phyloP scores from a whole-genome alignment of 23 red algal species.

The Agarophyton chilense region DNA sequence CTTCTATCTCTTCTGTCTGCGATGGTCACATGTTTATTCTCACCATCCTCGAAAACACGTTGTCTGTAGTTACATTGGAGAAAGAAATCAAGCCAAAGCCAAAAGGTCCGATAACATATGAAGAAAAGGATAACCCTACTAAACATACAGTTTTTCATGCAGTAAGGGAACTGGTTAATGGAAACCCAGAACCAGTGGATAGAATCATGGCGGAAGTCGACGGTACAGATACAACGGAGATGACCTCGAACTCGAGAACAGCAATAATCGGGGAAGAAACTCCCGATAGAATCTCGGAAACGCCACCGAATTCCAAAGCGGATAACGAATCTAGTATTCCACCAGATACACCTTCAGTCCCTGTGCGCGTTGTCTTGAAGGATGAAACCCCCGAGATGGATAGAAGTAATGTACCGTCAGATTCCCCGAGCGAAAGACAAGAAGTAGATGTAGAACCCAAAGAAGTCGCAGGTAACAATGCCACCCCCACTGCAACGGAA shows the following conservation, averaged over 20 bases:
- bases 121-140: background rate
- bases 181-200: constrained; percentile 21
- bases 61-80: background rate
- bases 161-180: background rate
- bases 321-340: background rate
- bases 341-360: background rate
- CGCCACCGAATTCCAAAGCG: background rate
- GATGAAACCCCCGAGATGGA: background rate
- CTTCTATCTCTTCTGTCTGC: background rate
- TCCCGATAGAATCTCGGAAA: background rate
- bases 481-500: background rate
- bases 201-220: background rate
- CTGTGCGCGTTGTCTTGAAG: background rate
- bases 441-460: background rate
- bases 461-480: background rate
- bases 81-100: background rate
- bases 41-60: background rate
- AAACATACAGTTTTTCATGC: background rate
- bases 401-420: background rate
- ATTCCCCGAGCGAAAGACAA: no score
- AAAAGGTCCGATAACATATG: background rate
- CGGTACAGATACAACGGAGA: background rate
- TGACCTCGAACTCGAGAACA: background rate
- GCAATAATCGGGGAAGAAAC: background rate
- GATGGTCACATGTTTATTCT: constrained; percentile 10